A percentile compares a stretch with the other conserved stretches of the same genome.
Conservation (phyloP, 148 eudicot genomes). For the Cornus controversa region DNA sequence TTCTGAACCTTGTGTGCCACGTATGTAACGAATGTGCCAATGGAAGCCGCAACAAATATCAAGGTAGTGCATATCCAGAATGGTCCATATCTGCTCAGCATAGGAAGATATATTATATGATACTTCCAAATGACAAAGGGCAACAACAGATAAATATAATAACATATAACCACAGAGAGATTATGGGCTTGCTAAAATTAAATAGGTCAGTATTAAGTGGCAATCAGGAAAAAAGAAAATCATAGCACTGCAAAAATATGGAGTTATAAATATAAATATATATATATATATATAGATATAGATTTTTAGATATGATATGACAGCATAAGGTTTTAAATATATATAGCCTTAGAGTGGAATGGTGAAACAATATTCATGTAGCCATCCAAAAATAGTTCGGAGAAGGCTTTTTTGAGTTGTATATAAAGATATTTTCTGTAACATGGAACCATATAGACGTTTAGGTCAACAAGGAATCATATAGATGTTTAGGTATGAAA, state of each 20-base stretch:
- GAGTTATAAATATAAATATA: too few species aligned
- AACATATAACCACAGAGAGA: not conserved
- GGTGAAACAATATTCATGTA: too few species aligned
- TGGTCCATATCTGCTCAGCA: conserved; percentile 78
- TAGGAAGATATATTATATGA: not conserved
- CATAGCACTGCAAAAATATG: not conserved
- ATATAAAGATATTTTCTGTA: too few species aligned
- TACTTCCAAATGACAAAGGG: not conserved
- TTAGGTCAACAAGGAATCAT: not conserved
- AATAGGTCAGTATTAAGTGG: not conserved
- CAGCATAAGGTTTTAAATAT: too few species aligned
- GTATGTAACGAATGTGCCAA: conserved; percentile 91
- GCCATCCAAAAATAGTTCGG: too few species aligned
- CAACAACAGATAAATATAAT: not conserved
- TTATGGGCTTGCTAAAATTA: not conserved
- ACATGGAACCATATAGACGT: not conserved
- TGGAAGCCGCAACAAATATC: conserved; percentile 91
- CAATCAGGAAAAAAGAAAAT: not conserved
- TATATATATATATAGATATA: not conserved
- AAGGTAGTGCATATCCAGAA: conserved; percentile 98
- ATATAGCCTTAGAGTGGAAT: too few species aligned
- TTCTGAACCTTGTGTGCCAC: conserved; percentile 79
- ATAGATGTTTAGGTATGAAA: not conserved
- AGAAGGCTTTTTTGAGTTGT: too few species aligned
- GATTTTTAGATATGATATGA: too few species aligned